Base-by-base conservation (phyloP, 176 grass and related monocot species). In the Chrysopogon serrulatus region DNA sequence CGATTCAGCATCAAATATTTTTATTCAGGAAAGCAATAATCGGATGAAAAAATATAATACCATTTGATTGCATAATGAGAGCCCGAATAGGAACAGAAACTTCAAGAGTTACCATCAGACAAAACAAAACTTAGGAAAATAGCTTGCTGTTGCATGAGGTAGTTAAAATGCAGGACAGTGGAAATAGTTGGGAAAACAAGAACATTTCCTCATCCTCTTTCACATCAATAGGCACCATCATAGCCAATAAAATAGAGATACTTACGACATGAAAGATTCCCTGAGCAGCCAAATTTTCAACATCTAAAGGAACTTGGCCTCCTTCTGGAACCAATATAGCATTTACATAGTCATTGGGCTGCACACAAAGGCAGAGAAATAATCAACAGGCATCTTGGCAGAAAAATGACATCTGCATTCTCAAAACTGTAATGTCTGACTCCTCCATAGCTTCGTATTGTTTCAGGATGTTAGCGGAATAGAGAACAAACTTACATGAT, bases 321-420 rank as follows among this genome's bases (percentile, higher is more conserved):
- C 86, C 90, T 93, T 74, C 67, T 11, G 95, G 95, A 86, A 98
- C 90, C 86, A 98, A 88, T 84, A 98, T 81, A 65, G 90, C 85
- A 88, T 98, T 98, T 73, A 98, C 88, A 53, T 98, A 98, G 47
- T 98, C 82, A 35, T 59, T 90, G 23, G 95, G 82, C 95, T 98
- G 88, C 51, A 84, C 68, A 87, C 15, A 60, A 86, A 21, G 21
- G 30, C 19, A 80, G 62, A 66, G 56, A 79, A 77, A 68, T 35
- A 42, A 82, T 70, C 47, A 82, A 73, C n/a, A n/a, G 28, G 11
- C 35, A 90, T 60, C 27, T 67, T 56, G 17, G 36, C 19, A 78
- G 5, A 39, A 54, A 60, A 24, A 76, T 43, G 17, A 43, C 15
- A 28, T 30, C 39, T 37, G 47, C 8, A 57, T 85, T 62, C 39